These are phyloP conservation scores for Coemansia sp. DNA, from an alignment of 192 early-diverging fungal genomes.

Conservation along the genomic window DNA sequence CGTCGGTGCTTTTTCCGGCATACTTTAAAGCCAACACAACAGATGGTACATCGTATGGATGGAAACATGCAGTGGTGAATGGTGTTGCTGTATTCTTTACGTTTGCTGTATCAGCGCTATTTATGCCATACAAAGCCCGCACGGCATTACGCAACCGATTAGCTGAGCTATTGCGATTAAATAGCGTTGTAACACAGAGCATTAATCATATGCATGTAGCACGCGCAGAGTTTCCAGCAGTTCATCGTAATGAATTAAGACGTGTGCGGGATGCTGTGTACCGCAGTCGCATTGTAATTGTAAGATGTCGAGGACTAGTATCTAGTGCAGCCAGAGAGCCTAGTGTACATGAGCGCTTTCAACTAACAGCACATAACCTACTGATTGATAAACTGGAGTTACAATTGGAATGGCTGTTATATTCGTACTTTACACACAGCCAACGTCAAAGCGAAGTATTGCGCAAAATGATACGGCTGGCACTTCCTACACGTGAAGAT, in stretches of 20 bases:
- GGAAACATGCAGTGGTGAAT: conserved; percentile 41
- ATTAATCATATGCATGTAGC: conserved; percentile 49
- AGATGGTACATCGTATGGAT: conserved; percentile 25
- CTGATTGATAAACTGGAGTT: conserved; percentile 40
- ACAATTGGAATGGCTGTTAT: conserved; percentile 49
- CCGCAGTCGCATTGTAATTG: conserved; percentile 26
- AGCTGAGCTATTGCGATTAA: conserved; percentile 33
- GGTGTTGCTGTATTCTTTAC: conserved; percentile 34
- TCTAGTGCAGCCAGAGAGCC: conserved; percentile 31
- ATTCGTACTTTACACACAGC: conserved; percentile 41
- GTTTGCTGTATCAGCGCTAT: conserved; percentile 28
- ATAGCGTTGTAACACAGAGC: conserved; percentile 26
- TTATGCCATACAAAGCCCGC: conserved; percentile 50
- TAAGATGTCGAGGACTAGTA: conserved; percentile 27
- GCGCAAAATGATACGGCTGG: conserved; percentile 23
- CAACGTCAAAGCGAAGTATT: conserved; percentile 6
- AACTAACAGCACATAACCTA: conserved; percentile 18
- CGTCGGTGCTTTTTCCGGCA: conserved; percentile 37
- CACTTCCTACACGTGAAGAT: conserved; percentile 41
- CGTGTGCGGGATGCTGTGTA: conserved; percentile 15
- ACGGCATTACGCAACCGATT: conserved; percentile 27
- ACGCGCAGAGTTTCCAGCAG: conserved; percentile 28
- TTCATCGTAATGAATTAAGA: conserved; percentile 18
- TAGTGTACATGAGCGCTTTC: conserved; percentile 43
- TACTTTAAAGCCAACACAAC: conserved; percentile 3